Evolutionary conservation across 768 basidiomycete species (phyloP).

Genomic region (Tylopilus sp.): DNA sequence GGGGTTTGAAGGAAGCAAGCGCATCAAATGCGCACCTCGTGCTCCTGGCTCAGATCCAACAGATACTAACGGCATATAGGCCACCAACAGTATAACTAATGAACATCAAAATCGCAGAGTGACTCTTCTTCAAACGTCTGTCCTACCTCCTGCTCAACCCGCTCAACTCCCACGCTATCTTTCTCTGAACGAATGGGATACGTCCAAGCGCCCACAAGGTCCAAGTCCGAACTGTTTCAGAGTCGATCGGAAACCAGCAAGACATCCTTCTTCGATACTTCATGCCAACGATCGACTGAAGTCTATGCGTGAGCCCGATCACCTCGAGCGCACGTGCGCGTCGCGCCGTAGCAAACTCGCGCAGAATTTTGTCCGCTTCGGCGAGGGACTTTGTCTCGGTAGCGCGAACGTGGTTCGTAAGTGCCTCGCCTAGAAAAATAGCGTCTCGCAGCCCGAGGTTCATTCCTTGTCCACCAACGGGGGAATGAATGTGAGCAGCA

Average conservation of each 20-base stretch:
- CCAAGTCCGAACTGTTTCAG: slow-evolving; percentile 25
- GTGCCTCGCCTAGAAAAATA: slow-evolving; percentile 40
- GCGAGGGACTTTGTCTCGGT: slow-evolving; percentile 2
- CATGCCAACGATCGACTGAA: slow-evolving; percentile 24
- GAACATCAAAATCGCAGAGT: too few species aligned
- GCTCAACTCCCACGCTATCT: slow-evolving; percentile 2
- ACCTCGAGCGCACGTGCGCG: slow-evolving; percentile 39
- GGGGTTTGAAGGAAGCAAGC: too few species aligned
- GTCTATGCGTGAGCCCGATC: slow-evolving; percentile 39
- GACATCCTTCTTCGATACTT: slow-evolving; percentile 13
- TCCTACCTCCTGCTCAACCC: neutral
- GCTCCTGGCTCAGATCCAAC: too few species aligned
- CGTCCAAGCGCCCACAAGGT: slow-evolving; percentile 19
- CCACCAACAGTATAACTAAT: too few species aligned
- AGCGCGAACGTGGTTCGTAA: slow-evolving; percentile 35
- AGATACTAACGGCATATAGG: too few species aligned
- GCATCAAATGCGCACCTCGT: too few species aligned
- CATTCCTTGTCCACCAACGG: slow-evolving; percentile 56
- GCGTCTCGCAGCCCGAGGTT: slow-evolving; percentile 56
- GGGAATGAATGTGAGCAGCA: slow-evolving; percentile 53
- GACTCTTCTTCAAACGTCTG: too few species aligned
- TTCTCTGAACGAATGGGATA: slow-evolving; percentile 6
- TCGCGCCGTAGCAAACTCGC: slow-evolving; percentile 34
- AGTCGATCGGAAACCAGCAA: slow-evolving; percentile 28
- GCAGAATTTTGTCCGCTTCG: slow-evolving; percentile 32